These are phyloP conservation scores for Pseudogymnoascus sp. DNA, from an alignment of 2,329 filamentous ascomycete species.

Conservation along the genomic window DNA sequence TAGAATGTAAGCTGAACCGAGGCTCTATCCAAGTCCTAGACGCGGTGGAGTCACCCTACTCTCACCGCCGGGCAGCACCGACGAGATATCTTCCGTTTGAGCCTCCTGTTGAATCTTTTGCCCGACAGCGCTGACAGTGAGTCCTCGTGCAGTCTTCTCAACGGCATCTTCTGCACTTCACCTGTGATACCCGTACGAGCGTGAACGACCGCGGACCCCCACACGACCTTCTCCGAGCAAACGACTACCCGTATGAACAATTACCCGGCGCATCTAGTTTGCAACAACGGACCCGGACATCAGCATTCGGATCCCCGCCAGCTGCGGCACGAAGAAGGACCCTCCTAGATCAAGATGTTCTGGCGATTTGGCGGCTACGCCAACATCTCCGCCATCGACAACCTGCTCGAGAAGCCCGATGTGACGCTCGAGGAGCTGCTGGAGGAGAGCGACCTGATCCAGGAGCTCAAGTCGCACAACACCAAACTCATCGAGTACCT, in stretches of 20 bases:
- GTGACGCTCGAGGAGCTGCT: constrained; percentile 93
- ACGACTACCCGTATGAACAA: constrained; percentile 27
- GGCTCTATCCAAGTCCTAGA: neutral
- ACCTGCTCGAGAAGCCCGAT: constrained; percentile 89
- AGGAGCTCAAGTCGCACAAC: constrained; percentile 97
- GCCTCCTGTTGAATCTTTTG: neutral
- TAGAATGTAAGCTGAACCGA: constrained; percentile 7
- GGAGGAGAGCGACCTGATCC: constrained; percentile 91
- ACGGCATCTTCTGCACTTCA: constrained; percentile 1
- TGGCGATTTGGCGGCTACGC: constrained; percentile 99
- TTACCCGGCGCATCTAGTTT: constrained; percentile 18
- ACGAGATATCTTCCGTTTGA: neutral
- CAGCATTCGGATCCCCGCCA: constrained; percentile 19
- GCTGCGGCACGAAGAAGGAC: constrained; percentile 25
- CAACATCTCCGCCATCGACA: constrained; percentile 93
- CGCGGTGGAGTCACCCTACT: neutral
- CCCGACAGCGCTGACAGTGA: constrained; percentile 1
- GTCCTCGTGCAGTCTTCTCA: neutral
- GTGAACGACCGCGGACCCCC: neutral
- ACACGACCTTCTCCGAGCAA: constrained; percentile 6
- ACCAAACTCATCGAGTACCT: constrained; percentile 95
- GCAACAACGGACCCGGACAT: constrained; percentile 17
- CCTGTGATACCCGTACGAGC: constrained; percentile 9
- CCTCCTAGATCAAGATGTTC: constrained; percentile 68
- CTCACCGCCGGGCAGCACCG: neutral